Base-by-base conservation (phyloP, 2,329 filamentous ascomycete species). In the Cercospora janseana region DNA sequence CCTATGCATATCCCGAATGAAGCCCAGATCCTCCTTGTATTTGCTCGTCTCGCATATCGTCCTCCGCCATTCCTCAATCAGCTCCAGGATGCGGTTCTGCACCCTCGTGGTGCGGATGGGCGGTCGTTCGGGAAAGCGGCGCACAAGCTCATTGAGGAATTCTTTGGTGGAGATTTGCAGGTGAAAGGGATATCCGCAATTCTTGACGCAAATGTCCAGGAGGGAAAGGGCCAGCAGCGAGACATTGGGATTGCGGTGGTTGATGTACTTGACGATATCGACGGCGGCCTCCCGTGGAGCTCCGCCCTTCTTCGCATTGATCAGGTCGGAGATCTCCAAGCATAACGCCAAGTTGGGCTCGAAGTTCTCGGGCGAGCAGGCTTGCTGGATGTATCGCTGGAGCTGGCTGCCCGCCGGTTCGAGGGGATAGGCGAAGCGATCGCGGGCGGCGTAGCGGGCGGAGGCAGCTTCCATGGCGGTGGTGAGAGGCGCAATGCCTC, bases 141-240 rank as follows among this genome's bases (percentile, higher is more conserved):
- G 85, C 55, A 98, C 93, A 53, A 98, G 83, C 75, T 98, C 93
- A 73, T 98, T 98, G 63, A 98, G 83, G 64, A 98, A 98, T 66
- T 98, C 93, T 71, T 98, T 98, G 60, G 93, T 97, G 71, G 88
- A 91, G 68, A 98, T 96, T 72, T 98, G 93, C 51, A 98, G 83
- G 67, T 98, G 93, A 72, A 98, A 98, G 1, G 93, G 91, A 69
- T 98, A 98, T 63, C 93, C 93, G 79, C 93, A 98, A 75, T 98
- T 98, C 78, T 98, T 98, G 72, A 97, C 93, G 72, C 93, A 97
- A 57, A 97, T 97, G 70, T 98, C 93, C 67, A 98, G 87, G 60
- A 98, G 82, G 64, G 78, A 85, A 66, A 97, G 79, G 52, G 93
- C 92, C 52, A 97, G 80, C 60, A 98, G 76, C 54, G 91, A 87